These are phyloP conservation scores for Rhizophagus sp. DNA, from an alignment of 192 early-diverging fungal species.

Conservation along the genomic window DNA sequence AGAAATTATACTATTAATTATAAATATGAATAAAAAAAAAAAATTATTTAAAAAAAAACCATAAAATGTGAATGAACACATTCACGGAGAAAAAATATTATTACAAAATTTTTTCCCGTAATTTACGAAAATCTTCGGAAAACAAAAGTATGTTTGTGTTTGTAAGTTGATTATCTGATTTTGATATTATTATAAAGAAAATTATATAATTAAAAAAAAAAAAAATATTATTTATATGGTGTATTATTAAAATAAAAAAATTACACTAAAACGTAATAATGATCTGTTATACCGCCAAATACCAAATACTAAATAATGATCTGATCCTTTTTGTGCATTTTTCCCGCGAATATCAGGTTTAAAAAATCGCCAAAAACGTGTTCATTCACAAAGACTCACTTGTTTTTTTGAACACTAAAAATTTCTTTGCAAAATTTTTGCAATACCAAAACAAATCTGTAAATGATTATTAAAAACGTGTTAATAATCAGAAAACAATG, in stretches of 20 bases:
- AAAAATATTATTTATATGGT: too few species aligned
- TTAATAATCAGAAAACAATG: background rate
- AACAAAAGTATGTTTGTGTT: background rate
- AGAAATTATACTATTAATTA: background rate
- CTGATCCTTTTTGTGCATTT: background rate
- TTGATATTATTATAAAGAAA: background rate
- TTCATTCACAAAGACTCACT: background rate
- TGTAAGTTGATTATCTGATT: background rate
- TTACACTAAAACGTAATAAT: background rate
- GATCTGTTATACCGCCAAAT: background rate
- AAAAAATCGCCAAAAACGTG: background rate
- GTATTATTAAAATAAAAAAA: background rate
- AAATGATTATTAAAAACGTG: background rate
- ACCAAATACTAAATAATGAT: background rate
- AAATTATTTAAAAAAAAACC: background rate
- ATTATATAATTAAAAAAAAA: too few species aligned
- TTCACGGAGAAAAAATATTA: background rate
- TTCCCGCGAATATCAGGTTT: background rate
- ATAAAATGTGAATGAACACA: background rate
- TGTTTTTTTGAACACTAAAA: background rate
- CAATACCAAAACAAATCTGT: background rate
- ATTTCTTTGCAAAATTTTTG: background rate
- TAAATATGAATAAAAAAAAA: background rate
- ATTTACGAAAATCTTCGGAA: background rate
- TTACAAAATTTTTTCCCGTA: background rate